Conservation (phyloP, 345 rosid species). For the Camelina laxa region DNA sequence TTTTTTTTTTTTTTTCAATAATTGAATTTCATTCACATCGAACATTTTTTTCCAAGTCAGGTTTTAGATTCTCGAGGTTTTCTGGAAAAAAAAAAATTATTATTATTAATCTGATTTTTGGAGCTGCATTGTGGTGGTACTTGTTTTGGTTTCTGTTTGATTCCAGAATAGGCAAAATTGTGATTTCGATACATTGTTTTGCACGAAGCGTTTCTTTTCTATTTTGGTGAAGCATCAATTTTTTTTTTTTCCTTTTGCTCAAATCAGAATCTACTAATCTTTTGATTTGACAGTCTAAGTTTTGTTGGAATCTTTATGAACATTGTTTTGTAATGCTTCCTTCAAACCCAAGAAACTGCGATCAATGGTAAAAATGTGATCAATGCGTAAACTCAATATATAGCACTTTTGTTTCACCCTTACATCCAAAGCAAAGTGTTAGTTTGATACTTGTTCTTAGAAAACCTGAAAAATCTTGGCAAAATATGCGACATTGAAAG, state of each 20-base stretch:
- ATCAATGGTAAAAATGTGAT: neutral
- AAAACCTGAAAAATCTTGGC: neutral
- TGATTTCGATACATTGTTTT: slow-evolving; percentile 11
- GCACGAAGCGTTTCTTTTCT: slow-evolving; percentile 23
- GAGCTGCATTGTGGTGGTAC: slow-evolving; percentile 32
- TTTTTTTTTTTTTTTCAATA: neutral
- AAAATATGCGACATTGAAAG: neutral
- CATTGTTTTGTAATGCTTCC: slow-evolving; percentile 32
- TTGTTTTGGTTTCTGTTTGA: slow-evolving; percentile 28
- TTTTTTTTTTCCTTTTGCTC: slow-evolving; percentile 19
- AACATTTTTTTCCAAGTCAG: slow-evolving; percentile 7
- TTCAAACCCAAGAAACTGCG: slow-evolving; percentile 46
- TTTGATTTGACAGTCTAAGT: neutral
- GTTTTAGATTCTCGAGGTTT: slow-evolving; percentile 33
- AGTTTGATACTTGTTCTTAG: neutral
- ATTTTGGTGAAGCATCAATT: slow-evolving; percentile 23
- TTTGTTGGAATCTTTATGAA: slow-evolving; percentile 3
- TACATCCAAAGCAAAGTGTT: neutral
- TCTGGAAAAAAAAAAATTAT: too few relatives aligned
- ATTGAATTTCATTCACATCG: neutral
- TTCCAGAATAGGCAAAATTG: slow-evolving; percentile 39
- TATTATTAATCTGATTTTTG: neutral
- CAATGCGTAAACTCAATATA: neutral
- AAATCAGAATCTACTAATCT: slow-evolving; percentile 25
- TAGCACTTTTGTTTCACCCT: neutral